Evolutionary conservation across 495 filamentous ascomycete genomes (phyloP).

Genomic region (Annulohypoxylon stygium): DNA sequence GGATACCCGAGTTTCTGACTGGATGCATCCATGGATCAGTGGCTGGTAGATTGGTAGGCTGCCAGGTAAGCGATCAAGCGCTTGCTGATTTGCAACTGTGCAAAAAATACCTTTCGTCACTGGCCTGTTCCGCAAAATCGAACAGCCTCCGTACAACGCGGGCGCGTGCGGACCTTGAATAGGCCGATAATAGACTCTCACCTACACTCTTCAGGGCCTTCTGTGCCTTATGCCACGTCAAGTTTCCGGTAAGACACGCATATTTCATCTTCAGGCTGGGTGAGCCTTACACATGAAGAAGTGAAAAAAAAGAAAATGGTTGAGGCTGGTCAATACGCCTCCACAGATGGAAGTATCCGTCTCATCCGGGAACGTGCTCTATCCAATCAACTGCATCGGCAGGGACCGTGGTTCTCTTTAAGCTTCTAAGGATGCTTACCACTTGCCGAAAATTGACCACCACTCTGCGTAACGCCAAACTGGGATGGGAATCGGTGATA

Average conservation of each 20-base stretch:
- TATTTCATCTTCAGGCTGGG: slow-evolving; percentile 22
- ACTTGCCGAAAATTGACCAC: slow-evolving; percentile 1
- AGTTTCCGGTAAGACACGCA: slow-evolving; percentile 30
- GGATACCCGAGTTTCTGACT: slow-evolving; percentile 4
- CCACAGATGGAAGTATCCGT: slow-evolving; percentile 46
- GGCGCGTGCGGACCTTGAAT: slow-evolving; percentile 38
- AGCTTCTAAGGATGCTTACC: slow-evolving; percentile 25
- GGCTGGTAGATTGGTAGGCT: slow-evolving; percentile 8
- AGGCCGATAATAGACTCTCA: slow-evolving; percentile 16
- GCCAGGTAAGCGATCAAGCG: slow-evolving; percentile 30
- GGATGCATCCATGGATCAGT: slow-evolving; percentile 20
- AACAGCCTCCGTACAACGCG: slow-evolving; percentile 38
- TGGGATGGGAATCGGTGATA: slow-evolving; percentile 5
- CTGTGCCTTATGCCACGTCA: slow-evolving; percentile 35
- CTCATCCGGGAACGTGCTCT: slow-evolving; percentile 31
- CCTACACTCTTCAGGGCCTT: neutral
- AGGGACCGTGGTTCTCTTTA: slow-evolving; percentile 29
- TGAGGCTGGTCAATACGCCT: slow-evolving; percentile 38
- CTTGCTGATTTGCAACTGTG: slow-evolving; percentile 21
- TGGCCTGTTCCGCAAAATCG: slow-evolving; percentile 28
- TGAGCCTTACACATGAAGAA: slow-evolving; percentile 4
- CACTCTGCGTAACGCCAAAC: neutral
- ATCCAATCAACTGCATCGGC: slow-evolving; percentile 29
- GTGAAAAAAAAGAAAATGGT: slow-evolving; percentile 25
- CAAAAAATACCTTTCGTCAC: slow-evolving; percentile 33